A percentile compares a stretch with the other conserved stretches of the same genome.
phyloP scores from a whole-genome alignment of 1,139 yeast species.

The Taphrina confusa region DNA sequence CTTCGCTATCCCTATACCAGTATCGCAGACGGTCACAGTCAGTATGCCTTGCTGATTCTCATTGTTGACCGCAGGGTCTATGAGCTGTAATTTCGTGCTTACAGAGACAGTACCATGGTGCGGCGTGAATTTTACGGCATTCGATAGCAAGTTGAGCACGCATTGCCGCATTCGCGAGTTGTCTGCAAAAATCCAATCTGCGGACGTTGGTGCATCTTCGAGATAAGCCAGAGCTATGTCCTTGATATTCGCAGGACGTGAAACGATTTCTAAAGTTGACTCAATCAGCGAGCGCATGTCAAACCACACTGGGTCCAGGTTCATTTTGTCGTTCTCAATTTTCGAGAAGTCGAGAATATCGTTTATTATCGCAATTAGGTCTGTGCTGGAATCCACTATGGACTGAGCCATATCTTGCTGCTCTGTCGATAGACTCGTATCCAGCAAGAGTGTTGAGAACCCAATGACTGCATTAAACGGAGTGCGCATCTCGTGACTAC shows the following conservation, averaged over 20 bases:
- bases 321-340: slow-evolving; percentile 77
- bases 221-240: slow-evolving; percentile 18
- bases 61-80: slow-evolving; percentile 17
- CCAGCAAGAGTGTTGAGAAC: slow-evolving; percentile 85
- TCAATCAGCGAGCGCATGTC: slow-evolving; percentile 47
- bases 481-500: slow-evolving; percentile 74
- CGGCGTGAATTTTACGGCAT: slow-evolving; percentile 80
- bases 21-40: slow-evolving; percentile 67
- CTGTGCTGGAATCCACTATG: slow-evolving; percentile 74
- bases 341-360: slow-evolving; percentile 65
- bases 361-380: slow-evolving; percentile 71
- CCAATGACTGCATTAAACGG: slow-evolving; percentile 91
- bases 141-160: slow-evolving; percentile 82
- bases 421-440: slow-evolving; percentile 72
- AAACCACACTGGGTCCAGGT: slow-evolving; percentile 64
- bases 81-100: slow-evolving; percentile 41
- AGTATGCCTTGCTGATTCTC: slow-evolving; percentile 50
- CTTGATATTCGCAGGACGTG: slow-evolving; percentile 13
- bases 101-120: slow-evolving; percentile 58
- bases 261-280: slow-evolving; percentile 25
- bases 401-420: slow-evolving; percentile 79
- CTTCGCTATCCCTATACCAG: slow-evolving; percentile 64
- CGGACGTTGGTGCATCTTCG: slow-evolving; percentile 41
- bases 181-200: slow-evolving; percentile 77
- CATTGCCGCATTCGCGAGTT: slow-evolving; percentile 83